These are phyloP conservation scores for Tilletia walkeri DNA, from an alignment of 1,284 basidiomycete genomes.

Conservation along the genomic window DNA sequence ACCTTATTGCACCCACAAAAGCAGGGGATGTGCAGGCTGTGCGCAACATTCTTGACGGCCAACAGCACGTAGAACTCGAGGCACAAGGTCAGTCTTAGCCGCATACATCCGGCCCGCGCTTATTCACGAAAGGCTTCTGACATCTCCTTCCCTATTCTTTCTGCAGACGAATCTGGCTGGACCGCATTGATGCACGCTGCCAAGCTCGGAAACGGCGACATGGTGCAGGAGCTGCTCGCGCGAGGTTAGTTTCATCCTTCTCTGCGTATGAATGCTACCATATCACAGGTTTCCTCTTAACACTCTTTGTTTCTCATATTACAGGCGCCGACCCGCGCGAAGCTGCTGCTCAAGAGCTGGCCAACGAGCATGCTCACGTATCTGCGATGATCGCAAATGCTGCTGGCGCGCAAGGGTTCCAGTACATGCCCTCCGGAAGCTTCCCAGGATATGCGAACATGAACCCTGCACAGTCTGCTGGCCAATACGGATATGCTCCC, in stretches of 20 bases:
- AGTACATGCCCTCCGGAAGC: not conserved
- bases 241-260: not conserved
- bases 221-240: conserved; percentile 7
- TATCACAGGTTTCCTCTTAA: no score
- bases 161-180: conserved; percentile 6
- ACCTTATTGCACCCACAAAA: not conserved
- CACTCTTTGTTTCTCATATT: not conserved
- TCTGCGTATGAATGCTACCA: not conserved
- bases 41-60: not conserved
- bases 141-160: not conserved
- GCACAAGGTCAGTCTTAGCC: not conserved
- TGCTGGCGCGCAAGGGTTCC: not conserved
- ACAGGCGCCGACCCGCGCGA: conserved; percentile 13
- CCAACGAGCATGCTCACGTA: conserved; percentile 10
- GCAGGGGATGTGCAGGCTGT: conserved; percentile 8
- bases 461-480: not conserved
- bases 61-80: conserved; percentile 10
- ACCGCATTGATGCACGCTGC: conserved; percentile 12
- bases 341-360: conserved; percentile 10
- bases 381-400: not conserved
- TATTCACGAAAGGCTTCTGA: not conserved
- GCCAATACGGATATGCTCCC: not conserved
- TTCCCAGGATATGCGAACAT: not conserved
- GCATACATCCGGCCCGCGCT: not conserved
- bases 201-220: conserved; percentile 4